Conservation (phyloP, 1,284 basidiomycete genomes). For the Pseudomicrostroma phylloplanum region DNA sequence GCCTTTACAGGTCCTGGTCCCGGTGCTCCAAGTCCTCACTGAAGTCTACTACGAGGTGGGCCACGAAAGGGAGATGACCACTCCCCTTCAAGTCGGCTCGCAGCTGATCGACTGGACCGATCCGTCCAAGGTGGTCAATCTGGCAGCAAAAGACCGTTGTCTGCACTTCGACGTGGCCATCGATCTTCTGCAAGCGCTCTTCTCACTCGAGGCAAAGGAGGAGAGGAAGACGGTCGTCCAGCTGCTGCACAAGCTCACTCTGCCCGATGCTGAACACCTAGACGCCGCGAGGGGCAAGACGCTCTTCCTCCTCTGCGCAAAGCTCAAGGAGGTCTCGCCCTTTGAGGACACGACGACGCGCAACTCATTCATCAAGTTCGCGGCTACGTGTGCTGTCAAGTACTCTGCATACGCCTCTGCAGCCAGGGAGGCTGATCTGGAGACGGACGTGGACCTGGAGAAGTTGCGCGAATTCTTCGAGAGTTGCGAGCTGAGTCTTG, state of each 20-base stretch:
- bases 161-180: constrained; percentile 74
- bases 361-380: constrained; percentile 67
- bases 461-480: constrained; percentile 5
- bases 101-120: constrained; percentile 92
- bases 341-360: constrained; percentile 60
- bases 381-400: constrained; percentile 50
- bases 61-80: constrained; percentile 71
- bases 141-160: constrained; percentile 47
- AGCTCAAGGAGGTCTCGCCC: constrained; percentile 20
- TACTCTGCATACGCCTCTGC: constrained; percentile 19
- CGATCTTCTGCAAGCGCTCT: constrained; percentile 63
- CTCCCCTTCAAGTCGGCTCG: constrained; percentile 70
- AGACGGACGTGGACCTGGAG: background rate
- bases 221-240: constrained; percentile 68
- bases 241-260: constrained; percentile 68
- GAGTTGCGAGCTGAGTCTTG: background rate
- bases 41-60: constrained; percentile 68
- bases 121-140: constrained; percentile 70
- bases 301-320: constrained; percentile 2
- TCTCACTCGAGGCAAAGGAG: constrained; percentile 54
- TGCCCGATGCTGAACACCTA: constrained; percentile 63
- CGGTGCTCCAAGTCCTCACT: constrained; percentile 65
- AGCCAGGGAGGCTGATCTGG: background rate
- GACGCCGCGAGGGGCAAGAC: constrained; percentile 53
- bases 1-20: constrained; percentile 64